Percentiles rank a stretch among this genome's conserved stretches.
Evolutionary conservation across 2,329 filamentous ascomycete species (phyloP).

Genomic region (Fusarium paranaense): DNA sequence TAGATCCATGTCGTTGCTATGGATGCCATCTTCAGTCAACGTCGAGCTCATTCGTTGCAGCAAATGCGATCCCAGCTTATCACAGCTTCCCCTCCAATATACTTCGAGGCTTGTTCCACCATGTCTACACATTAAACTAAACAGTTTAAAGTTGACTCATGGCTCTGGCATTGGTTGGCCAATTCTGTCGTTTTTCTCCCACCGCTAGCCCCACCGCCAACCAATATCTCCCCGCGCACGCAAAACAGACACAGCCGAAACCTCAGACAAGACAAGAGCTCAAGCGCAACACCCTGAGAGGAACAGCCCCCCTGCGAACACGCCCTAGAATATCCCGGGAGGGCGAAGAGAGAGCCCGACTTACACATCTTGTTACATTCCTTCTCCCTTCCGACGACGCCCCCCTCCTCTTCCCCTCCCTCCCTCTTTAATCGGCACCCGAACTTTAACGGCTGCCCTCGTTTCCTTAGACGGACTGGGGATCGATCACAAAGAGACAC

Average conservation of each 20-base stretch:
- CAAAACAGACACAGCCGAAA: constrained; percentile 27
- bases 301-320: constrained; percentile 1
- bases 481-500: constrained; percentile 27
- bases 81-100: background rate
- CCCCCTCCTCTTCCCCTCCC: background rate
- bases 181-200: background rate
- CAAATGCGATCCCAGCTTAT: background rate
- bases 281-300: background rate
- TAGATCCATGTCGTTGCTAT: background rate
- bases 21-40: background rate
- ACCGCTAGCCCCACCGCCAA: constrained; percentile 26
- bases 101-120: background rate
- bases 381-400: constrained; percentile 9
- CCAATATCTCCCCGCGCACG: constrained; percentile 33
- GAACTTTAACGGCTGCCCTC: background rate
- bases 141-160: background rate
- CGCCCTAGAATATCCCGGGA: background rate
- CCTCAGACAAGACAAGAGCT: constrained; percentile 16
- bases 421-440: constrained; percentile 1
- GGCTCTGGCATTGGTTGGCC: background rate
- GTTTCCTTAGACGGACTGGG: constrained; percentile 7
- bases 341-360: background rate
- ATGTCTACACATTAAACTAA: background rate
- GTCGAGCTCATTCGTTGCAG: background rate
- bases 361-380: constrained; percentile 19